Conservation (phyloP, 129 eudicot genomes). For the Ambrosia artemisiifolia region DNA sequence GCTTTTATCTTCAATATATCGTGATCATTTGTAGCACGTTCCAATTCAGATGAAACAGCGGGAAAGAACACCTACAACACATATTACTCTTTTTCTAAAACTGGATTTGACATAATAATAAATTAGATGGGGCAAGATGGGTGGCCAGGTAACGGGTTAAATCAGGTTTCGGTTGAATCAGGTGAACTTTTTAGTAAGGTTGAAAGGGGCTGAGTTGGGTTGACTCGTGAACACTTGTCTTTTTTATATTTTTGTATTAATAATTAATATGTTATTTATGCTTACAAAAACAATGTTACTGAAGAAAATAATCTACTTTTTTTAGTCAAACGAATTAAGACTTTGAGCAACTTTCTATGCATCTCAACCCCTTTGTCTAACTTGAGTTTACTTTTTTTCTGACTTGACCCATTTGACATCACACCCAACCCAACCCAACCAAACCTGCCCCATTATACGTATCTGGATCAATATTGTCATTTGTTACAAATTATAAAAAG, state of each 20-base stretch:
- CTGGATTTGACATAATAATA: background rate
- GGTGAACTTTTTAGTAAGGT: background rate
- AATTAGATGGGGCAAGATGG: background rate
- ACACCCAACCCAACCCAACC: background rate
- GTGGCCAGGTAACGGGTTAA: background rate
- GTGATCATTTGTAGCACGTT: slow-evolving; percentile 46
- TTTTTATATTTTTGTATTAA: background rate
- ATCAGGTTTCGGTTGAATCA: background rate
- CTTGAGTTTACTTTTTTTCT: background rate
- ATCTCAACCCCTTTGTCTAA: background rate
- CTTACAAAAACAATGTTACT: background rate
- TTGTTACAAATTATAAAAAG: background rate
- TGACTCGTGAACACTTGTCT: background rate
- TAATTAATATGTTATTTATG: background rate
- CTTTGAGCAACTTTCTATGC: background rate
- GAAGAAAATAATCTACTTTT: background rate
- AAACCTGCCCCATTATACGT: background rate
- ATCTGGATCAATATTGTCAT: background rate
- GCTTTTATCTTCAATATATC: slow-evolving; percentile 71
- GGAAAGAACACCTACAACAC: slow-evolving; percentile 73
- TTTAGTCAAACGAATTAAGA: background rate
- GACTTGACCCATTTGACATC: background rate
- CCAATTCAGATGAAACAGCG: slow-evolving; percentile 51
- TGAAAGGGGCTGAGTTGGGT: background rate
- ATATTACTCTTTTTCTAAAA: slow-evolving; percentile 4